Evolutionary conservation across 148 eudicot genomes (phyloP).

Genomic region (Heliosperma pusillum): DNA sequence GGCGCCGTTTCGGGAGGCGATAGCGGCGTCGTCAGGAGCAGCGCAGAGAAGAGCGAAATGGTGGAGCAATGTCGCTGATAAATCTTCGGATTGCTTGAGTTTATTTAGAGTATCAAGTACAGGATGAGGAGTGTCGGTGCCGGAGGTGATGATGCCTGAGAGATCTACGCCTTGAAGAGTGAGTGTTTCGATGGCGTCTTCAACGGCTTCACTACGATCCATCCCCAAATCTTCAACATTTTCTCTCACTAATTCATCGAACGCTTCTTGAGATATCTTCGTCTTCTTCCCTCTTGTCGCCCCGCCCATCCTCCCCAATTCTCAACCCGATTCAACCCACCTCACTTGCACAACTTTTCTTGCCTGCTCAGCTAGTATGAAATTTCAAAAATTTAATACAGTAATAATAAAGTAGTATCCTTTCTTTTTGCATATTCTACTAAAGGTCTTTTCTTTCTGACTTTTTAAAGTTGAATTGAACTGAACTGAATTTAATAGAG

Average conservation of each 20-base stretch:
- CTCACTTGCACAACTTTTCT: too few species aligned
- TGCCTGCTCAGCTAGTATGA: too few species aligned
- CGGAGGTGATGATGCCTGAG: conserved; percentile 67
- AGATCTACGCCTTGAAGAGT: conserved; percentile 94
- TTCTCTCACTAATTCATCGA: conserved; percentile 78
- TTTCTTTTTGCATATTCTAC: too few species aligned
- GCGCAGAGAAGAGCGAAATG: conserved; percentile 38
- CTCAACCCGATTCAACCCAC: too few species aligned
- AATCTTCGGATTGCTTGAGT: conserved; percentile 32
- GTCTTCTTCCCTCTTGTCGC: conserved; percentile 22
- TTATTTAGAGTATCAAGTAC: conserved; percentile 44
- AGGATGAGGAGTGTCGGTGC: conserved; percentile 37
- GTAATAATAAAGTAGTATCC: too few species aligned
- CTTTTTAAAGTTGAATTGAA: too few species aligned
- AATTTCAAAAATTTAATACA: too few species aligned
- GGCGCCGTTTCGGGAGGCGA: conserved; percentile 71
- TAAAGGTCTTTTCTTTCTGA: too few species aligned
- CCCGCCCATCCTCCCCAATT: conserved; percentile 29
- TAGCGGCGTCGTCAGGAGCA: conserved; percentile 44
- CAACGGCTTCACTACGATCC: conserved; percentile 81
- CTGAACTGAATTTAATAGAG: too few species aligned
- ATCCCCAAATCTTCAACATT: conserved; percentile 78
- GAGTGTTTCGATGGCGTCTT: conserved; percentile 86
- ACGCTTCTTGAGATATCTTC: conserved; percentile 75
- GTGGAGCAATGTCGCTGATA: conserved; percentile 31